Conservation (phyloP, 1,284 basidiomycete species). For the Cryptococcus sp. region DNA sequence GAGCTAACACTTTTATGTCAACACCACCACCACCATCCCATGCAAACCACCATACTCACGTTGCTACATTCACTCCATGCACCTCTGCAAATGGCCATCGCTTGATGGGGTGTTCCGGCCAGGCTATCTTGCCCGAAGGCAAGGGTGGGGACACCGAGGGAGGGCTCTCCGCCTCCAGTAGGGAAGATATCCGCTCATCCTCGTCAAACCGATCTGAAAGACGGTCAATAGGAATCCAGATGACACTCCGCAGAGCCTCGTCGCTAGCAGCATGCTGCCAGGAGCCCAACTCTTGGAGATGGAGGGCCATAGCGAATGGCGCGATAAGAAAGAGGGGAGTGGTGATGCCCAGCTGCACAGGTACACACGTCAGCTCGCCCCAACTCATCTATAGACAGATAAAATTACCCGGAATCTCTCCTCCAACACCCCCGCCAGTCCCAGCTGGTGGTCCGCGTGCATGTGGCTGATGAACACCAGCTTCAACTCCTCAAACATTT, state of each 20-base stretch:
- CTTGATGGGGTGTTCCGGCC: too few species aligned
- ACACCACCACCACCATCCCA: too few species aligned
- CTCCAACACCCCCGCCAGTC: constrained; percentile 68
- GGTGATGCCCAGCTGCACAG: constrained; percentile 27
- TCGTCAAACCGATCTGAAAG: constrained; percentile 15
- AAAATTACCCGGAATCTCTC: constrained; percentile 65
- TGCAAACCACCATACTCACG: not conserved
- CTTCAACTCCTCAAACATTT: constrained; percentile 66
- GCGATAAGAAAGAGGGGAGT: constrained; percentile 64
- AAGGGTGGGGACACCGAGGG: too few species aligned
- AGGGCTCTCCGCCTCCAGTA: too few species aligned
- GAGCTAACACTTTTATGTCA: too few species aligned
- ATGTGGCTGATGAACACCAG: constrained; percentile 86
- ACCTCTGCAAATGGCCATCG: not conserved
- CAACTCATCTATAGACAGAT: not conserved
- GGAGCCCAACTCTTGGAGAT: constrained; percentile 48
- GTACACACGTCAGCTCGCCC: not conserved
- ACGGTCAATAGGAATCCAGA: constrained; percentile 34
- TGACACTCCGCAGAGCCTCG: constrained; percentile 38
- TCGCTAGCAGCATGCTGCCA: constrained; percentile 31
- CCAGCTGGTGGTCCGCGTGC: constrained; percentile 91
- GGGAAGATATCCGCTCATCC: not conserved
- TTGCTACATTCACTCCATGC: constrained; percentile 3
- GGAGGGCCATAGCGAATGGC: constrained; percentile 40
- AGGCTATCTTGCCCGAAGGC: too few species aligned